Conservation (phyloP, 179 eudicot species). For the Heliamphora pulchella region DNA sequence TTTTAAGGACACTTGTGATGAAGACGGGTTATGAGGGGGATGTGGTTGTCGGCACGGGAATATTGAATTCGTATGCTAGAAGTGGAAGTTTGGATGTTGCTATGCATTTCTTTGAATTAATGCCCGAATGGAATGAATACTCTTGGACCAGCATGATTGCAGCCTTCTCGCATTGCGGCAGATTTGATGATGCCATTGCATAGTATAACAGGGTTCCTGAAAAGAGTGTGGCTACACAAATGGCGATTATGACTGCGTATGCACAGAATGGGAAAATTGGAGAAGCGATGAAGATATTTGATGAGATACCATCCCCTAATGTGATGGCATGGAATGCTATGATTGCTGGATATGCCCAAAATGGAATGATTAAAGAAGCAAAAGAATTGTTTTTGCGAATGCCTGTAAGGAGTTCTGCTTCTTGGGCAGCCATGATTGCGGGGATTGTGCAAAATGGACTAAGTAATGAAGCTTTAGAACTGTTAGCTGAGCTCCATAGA, state of each 20-base stretch:
- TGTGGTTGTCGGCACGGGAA: conserved; percentile 37
- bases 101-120: conserved; percentile 25
- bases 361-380: conserved; percentile 46
- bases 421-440: conserved; percentile 48
- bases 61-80: conserved; percentile 35
- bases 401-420: conserved; percentile 31
- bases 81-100: conserved; percentile 34
- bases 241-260: conserved; percentile 45
- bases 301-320: conserved; percentile 29
- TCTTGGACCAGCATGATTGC: conserved; percentile 44
- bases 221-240: conserved; percentile 27
- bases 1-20: conserved; percentile 24
- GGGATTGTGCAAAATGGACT: conserved; percentile 32
- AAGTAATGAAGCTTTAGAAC: conserved; percentile 33
- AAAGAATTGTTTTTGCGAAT: conserved; percentile 28
- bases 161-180: conserved; percentile 33
- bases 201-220: conserved; percentile 27
- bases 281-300: conserved; percentile 33
- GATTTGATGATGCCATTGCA: conserved; percentile 37
- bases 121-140: conserved; percentile 37
- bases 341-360: conserved; percentile 38
- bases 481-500: conserved; percentile 30
- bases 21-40: conserved; percentile 35
- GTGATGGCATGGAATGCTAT: conserved; percentile 46
- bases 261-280: conserved; percentile 36